phyloP scores from a whole-genome alignment of 495 filamentous ascomycete genomes.

The Penicillium alfredii region DNA sequence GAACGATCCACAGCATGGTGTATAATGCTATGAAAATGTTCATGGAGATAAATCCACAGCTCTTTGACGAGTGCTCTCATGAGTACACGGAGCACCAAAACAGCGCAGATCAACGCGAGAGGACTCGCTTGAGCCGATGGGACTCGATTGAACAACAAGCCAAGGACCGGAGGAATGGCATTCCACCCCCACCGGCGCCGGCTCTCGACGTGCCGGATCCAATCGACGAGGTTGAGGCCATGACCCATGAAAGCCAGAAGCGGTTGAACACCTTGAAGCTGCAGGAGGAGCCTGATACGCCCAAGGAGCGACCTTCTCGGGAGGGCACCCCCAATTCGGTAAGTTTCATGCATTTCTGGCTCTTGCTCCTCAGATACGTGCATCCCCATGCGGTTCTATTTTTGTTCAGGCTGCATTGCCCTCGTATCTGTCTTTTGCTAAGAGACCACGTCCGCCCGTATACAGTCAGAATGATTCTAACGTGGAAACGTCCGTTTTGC shows the following conservation, averaged over 20 bases:
- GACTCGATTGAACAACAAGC: conserved; percentile 77
- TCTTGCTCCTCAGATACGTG: conserved; percentile 16
- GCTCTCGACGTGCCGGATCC: conserved; percentile 48
- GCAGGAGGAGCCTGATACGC: conserved; percentile 57
- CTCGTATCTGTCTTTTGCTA: conserved; percentile 39
- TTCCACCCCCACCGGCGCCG: conserved; percentile 32
- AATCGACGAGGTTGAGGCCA: conserved; percentile 64
- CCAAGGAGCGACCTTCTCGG: conserved; percentile 42
- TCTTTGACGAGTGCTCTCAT: conserved; percentile 97
- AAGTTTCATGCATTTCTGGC: conserved; percentile 30
- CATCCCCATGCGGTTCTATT: conserved; percentile 11
- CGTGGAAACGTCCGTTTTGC: conserved; percentile 42
- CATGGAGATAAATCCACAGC: conserved; percentile 98
- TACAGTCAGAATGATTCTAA: conserved; percentile 50
- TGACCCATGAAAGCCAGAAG: conserved; percentile 77
- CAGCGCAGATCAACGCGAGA: conserved; percentile 71
- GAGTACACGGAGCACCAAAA: conserved; percentile 98
- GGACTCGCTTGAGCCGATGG: conserved; percentile 76
- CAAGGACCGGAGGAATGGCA: conserved; percentile 55
- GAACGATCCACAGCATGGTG: conserved; percentile 99
- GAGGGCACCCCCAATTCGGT: conserved; percentile 41
- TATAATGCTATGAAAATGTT: conserved; percentile 99
- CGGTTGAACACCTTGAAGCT: conserved; percentile 78
- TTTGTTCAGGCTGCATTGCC: conserved; percentile 9
- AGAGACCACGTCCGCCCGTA: conserved; percentile 30